Evolutionary conservation across 495 filamentous ascomycete genomes (phyloP), one percentile per base, ranked within the genome.

Genomic region (Parathielavia hyrcaniae): DNA sequence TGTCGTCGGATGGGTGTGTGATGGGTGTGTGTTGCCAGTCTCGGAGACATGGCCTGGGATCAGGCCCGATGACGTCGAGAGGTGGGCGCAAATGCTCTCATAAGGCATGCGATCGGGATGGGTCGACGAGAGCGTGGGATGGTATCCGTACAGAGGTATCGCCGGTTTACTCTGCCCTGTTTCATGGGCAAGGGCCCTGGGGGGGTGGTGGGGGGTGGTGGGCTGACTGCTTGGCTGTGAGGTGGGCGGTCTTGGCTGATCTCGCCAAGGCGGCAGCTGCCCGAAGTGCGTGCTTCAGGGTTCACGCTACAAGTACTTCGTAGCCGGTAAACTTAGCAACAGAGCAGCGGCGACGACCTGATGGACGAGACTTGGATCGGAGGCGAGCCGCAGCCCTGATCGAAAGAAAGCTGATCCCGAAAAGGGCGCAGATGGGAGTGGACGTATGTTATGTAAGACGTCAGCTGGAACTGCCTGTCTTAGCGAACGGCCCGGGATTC

Each of bases 191-290:
- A n/a, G 26, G 47, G n/a, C n/a, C n/a, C n/a, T n/a, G 26, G 47
- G 47, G 47, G 23, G 16, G 23, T 22, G 45, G 45, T 9, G 20
- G 12, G 9, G 16, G 3, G 20, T 12, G 14, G 14, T n/a, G 47
- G 35, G 30, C 47, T 14, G 49, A 19, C 5, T 12, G 35, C 5
- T 12, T 22, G 43, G 43, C 17, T 9, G 6, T 13, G 10, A 26
- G n/a, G 20, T 20, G 36, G 53, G 17, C 30, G 13, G 59, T 48
- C 58, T 61, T 64, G 58, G 58, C 62, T 17, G 47, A 55, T 50
- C 46, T 55, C 14, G 62, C 62, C 62, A 61, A 61, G 62, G 30
- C 62, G 58, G 58, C 52, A 55, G 55, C 49, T 57, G 50, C 40
- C 53, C 43, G n/a, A n/a, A n/a, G n/a, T n/a, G n/a, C 47, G 17